These are phyloP conservation scores for Penicillium salamii DNA, from an alignment of 495 filamentous ascomycete genomes.

Conservation along the genomic window DNA sequence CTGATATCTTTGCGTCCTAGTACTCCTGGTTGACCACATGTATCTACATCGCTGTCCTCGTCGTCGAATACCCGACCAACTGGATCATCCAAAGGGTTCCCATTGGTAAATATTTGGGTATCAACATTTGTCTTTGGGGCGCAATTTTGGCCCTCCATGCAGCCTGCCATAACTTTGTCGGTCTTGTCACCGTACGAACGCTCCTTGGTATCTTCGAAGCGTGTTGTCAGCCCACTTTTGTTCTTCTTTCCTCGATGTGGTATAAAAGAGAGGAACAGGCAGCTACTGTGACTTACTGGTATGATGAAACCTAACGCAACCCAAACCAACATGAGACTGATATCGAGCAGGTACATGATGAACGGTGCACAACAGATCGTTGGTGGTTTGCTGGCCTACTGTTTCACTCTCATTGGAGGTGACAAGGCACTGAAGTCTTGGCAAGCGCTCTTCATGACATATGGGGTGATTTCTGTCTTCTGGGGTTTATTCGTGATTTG, in stretches of 20 bases:
- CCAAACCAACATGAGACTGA: slow-evolving; percentile 1
- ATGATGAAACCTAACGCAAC: slow-evolving; percentile 1
- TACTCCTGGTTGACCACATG: slow-evolving; percentile 55
- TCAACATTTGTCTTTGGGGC: slow-evolving; percentile 64
- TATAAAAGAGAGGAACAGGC: slow-evolving; percentile 68
- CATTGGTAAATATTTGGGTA: slow-evolving; percentile 57
- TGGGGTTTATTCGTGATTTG: slow-evolving; percentile 48
- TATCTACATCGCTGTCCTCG: slow-evolving; percentile 54
- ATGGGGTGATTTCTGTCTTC: slow-evolving; percentile 51
- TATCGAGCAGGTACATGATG: slow-evolving; percentile 55
- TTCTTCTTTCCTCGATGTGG: slow-evolving; percentile 70
- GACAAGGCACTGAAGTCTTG: slow-evolving; percentile 46
- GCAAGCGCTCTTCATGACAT: slow-evolving; percentile 60
- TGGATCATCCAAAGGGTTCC: slow-evolving; percentile 59
- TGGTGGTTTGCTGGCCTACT: slow-evolving; percentile 55
- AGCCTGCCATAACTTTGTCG: slow-evolving; percentile 54
- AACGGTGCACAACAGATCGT: slow-evolving; percentile 58
- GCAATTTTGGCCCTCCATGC: slow-evolving; percentile 54
- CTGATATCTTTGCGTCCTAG: slow-evolving; percentile 14
- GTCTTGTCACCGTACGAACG: slow-evolving; percentile 55
- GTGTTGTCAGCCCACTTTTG: slow-evolving; percentile 55
- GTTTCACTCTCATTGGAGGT: slow-evolving; percentile 51
- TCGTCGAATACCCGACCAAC: slow-evolving; percentile 56
- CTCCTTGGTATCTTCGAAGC: slow-evolving; percentile 69
- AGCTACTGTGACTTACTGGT: slow-evolving; percentile 64